These are phyloP conservation scores for Annulohypoxylon nitens DNA, from an alignment of 495 filamentous ascomycete genomes.

Conservation along the genomic window DNA sequence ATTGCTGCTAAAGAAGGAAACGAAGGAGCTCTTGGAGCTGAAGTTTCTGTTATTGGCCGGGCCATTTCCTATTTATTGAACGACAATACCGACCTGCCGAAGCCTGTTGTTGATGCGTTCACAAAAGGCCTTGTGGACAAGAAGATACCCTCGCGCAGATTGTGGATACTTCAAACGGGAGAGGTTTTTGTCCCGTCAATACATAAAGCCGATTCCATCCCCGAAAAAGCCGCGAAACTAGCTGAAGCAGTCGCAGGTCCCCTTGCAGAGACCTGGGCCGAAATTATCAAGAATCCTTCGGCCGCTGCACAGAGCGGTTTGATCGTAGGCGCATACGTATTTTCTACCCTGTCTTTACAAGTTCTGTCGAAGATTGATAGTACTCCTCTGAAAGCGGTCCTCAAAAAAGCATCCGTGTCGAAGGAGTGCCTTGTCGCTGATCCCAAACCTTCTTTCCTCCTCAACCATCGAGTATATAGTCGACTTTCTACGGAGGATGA, in stretches of 20 bases:
- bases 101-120: slow-evolving; percentile 75
- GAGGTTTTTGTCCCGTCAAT: slow-evolving; percentile 74
- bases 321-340: slow-evolving; percentile 78
- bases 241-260: slow-evolving; percentile 71
- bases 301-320: slow-evolving; percentile 82
- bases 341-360: slow-evolving; percentile 70
- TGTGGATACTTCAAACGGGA: slow-evolving; percentile 82
- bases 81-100: slow-evolving; percentile 69
- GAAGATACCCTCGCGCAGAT: slow-evolving; percentile 77
- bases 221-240: slow-evolving; percentile 65
- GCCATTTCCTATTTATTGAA: slow-evolving; percentile 71
- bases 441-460: slow-evolving; percentile 85
- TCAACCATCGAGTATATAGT: slow-evolving; percentile 85
- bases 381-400: slow-evolving; percentile 56
- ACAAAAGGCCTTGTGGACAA: slow-evolving; percentile 89
- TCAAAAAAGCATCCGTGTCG: slow-evolving; percentile 71
- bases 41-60: slow-evolving; percentile 74
- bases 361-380: slow-evolving; percentile 59
- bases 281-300: slow-evolving; percentile 80
- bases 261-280: slow-evolving; percentile 79
- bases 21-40: slow-evolving; percentile 81
- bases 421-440: slow-evolving; percentile 72
- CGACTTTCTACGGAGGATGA: slow-evolving; percentile 81
- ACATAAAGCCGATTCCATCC: slow-evolving; percentile 58
- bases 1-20: slow-evolving; percentile 85